Base-by-base conservation (phyloP, 495 filamentous ascomycete genomes). In the Penicillium nucicola region DNA sequence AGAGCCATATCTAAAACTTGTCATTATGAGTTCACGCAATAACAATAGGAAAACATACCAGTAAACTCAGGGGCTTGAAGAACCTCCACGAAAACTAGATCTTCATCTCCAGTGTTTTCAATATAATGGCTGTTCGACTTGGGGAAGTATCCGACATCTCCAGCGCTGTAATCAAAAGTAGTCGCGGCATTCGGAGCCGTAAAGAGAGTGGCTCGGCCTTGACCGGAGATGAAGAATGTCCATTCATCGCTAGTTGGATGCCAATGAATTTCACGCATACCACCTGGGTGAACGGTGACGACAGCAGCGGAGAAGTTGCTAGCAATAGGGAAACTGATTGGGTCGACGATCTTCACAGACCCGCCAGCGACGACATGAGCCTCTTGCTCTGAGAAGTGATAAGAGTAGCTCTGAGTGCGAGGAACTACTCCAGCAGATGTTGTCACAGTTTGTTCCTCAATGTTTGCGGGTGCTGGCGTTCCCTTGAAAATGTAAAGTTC, bases 261-360 rank as follows among this genome's bases (percentile, higher is more conserved):
- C 87, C 88, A 92, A 67, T 92, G 87, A 35, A 92, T 79, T 61
- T 92, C 88, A 3, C 88, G 80, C 78, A 92, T 79, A 1, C 82
- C 85, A 34, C 86, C 86, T 0, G 87, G 86, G 34, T 83, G 71
- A 14, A 92, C 77, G 1, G 79, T 84, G 0, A 88, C 83, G 0
- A 86, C 58, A 0, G 84, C 85, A 0, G 81, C 80, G 1, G 81
- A 79, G 67, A 88, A 84, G 55, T 75, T 79, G 22, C 45, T 50
- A 3, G 79, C 76, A 9, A 85, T 68, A 4, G 86, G 85, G 71
- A 88, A 88, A 5, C 73, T 81, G 0, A 65, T 52, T 0, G 84
- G 81, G 52, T 88, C 85, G 15, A 86, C 65, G 50, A 88, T 82
- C 66, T 88, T 86, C 37, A 89, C 79, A 7, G 73, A 79, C 2